Conservation (phyloP, 2,329 filamentous ascomycete species). For the Colletotrichum theobromicola region DNA sequence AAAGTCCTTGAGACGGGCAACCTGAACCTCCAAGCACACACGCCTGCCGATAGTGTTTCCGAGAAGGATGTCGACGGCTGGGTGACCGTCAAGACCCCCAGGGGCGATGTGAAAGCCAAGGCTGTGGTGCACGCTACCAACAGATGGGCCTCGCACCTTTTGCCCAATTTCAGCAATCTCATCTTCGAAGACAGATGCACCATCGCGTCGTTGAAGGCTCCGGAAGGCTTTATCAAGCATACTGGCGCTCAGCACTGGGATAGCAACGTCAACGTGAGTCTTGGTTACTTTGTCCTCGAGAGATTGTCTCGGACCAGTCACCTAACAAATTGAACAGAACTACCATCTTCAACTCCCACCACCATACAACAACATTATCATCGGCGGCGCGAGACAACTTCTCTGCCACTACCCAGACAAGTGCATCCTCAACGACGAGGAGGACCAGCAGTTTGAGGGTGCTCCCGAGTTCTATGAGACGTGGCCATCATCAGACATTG, state of each 20-base stretch:
- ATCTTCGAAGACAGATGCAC: background rate
- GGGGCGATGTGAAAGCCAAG: conserved; percentile 47
- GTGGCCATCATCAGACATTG: background rate
- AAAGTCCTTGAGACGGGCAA: background rate
- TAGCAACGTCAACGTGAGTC: background rate
- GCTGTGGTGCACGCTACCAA: conserved; percentile 66
- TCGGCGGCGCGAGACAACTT: background rate
- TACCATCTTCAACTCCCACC: background rate
- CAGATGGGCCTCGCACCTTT: conserved; percentile 53
- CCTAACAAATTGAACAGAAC: background rate
- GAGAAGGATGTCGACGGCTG: background rate
- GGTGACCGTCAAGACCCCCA: conserved; percentile 48
- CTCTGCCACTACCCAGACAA: background rate
- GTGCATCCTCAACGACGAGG: background rate
- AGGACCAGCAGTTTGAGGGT: background rate
- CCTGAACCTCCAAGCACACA: background rate
- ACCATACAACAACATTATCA: background rate
- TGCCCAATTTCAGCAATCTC: conserved; percentile 37
- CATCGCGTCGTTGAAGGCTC: background rate
- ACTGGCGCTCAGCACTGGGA: background rate
- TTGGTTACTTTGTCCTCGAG: background rate
- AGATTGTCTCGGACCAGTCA: background rate
- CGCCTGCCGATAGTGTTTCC: background rate
- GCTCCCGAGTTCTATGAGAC: background rate
- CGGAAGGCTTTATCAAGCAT: background rate